A percentile compares a stretch with the other conserved stretches of the same genome.
Evolutionary conservation across 768 basidiomycete species (phyloP).

Genomic region (Coprinellus micaceus): DNA sequence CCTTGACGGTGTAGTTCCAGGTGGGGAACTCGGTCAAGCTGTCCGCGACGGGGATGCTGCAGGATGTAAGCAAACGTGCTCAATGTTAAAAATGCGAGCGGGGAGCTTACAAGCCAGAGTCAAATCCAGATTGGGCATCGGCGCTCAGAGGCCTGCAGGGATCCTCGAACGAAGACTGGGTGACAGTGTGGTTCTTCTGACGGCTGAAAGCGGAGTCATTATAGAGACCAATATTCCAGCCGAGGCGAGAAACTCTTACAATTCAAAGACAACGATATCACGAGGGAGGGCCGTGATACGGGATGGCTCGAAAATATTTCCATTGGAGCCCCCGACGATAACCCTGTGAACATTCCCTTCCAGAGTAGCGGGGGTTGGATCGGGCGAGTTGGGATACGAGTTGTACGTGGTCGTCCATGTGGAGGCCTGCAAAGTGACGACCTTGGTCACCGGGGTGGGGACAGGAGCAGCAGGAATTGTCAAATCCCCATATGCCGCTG

Average conservation of each 20-base stretch:
- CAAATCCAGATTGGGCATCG: slow-evolving; percentile 43
- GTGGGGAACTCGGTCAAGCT: slow-evolving; percentile 47
- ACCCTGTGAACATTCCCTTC: slow-evolving; percentile 49
- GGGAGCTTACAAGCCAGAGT: slow-evolving; percentile 52
- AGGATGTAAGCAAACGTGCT: slow-evolving; percentile 1
- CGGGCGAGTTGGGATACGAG: slow-evolving; percentile 53
- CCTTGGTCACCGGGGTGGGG: slow-evolving; percentile 40
- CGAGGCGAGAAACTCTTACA: slow-evolving; percentile 37
- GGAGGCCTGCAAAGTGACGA: slow-evolving; percentile 39
- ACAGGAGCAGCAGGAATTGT: slow-evolving; percentile 51
- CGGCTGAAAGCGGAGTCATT: slow-evolving; percentile 35
- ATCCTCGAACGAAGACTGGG: slow-evolving; percentile 57
- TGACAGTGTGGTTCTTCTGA: slow-evolving; percentile 66
- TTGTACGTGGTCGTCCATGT: slow-evolving; percentile 57
- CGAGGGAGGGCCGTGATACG: slow-evolving; percentile 46
- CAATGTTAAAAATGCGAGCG: not conserved
- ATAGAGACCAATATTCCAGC: not conserved
- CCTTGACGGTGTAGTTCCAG: slow-evolving; percentile 54
- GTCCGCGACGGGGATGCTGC: slow-evolving; percentile 39
- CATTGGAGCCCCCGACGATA: slow-evolving; percentile 48
- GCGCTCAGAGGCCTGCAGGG: slow-evolving; percentile 49
- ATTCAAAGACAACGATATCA: slow-evolving; percentile 58
- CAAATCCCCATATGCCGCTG: slow-evolving; percentile 48
- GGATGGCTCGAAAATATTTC: slow-evolving; percentile 49
- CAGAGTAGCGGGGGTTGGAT: slow-evolving; percentile 46